phyloP scores from a whole-genome alignment of 208 protist species.

The Acanthamoeba royreba region DNA sequence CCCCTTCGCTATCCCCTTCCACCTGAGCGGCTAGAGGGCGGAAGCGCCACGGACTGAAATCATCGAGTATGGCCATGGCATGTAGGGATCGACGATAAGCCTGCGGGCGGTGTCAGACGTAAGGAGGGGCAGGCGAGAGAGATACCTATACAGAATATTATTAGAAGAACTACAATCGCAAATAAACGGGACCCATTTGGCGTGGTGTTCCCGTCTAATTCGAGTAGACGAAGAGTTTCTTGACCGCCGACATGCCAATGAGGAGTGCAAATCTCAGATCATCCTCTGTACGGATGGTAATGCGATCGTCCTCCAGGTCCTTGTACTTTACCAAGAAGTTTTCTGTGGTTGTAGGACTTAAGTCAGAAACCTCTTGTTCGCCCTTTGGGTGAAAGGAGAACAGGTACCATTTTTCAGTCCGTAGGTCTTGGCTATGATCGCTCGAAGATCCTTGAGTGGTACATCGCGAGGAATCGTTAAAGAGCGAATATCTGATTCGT shows the following conservation, averaged over 20 bases:
- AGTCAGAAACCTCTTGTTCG: too few relatives aligned
- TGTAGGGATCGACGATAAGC: background rate
- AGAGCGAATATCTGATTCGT: constrained; percentile 20
- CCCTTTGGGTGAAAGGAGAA: too few relatives aligned
- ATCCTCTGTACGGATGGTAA: constrained; percentile 33
- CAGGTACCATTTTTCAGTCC: background rate
- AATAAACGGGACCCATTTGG: too few relatives aligned
- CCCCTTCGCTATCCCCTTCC: background rate
- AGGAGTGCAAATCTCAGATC: constrained; percentile 27
- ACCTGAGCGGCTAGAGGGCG: background rate
- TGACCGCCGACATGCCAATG: constrained; percentile 12
- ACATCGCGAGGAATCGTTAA: constrained; percentile 6
- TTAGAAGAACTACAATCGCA: too few relatives aligned
- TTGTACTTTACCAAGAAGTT: constrained; percentile 41
- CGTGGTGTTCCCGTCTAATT: too few relatives aligned
- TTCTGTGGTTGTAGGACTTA: background rate
- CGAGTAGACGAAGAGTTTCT: constrained; percentile 31
- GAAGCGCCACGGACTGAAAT: background rate
- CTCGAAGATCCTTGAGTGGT: background rate
- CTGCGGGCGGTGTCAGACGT: background rate
- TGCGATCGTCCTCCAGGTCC: constrained; percentile 29
- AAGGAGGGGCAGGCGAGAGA: background rate
- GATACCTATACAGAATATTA: too few relatives aligned
- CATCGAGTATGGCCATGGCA: too few relatives aligned
- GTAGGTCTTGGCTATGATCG: constrained; percentile 27